Evolutionary conservation across 1,139 yeast species (phyloP).

Genomic region (Chernovozyma sophiae-reginae): DNA sequence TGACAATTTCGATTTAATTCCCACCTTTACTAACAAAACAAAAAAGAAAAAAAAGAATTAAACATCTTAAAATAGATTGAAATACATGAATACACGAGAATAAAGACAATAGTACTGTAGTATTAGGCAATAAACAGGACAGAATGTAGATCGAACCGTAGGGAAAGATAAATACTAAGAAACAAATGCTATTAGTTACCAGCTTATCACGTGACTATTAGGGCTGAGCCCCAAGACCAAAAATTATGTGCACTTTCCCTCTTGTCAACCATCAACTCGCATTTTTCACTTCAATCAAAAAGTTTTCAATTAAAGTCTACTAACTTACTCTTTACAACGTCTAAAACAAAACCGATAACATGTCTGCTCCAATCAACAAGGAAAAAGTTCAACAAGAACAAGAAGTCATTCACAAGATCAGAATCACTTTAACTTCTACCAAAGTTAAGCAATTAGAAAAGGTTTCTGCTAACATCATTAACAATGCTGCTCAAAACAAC

Average conservation of each 20-base stretch:
- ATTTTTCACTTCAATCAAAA: conserved; percentile 6
- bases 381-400: conserved; percentile 76
- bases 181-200: too few relatives aligned
- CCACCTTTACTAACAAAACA: too few relatives aligned
- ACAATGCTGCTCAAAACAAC: conserved; percentile 79
- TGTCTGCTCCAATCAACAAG: conserved; percentile 80
- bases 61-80: too few relatives aligned
- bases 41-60: too few relatives aligned
- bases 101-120: too few relatives aligned
- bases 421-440: conserved; percentile 99
- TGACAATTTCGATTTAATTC: too few relatives aligned
- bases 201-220: conserved; percentile 1
- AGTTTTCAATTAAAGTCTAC: conserved; percentile 6
- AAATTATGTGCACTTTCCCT: neutral
- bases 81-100: too few relatives aligned
- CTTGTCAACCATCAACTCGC: neutral
- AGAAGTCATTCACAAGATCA: conserved; percentile 91
- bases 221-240: conserved; percentile 8
- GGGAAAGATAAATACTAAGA: too few relatives aligned
- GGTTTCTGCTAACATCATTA: conserved; percentile 81
- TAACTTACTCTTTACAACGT: conserved; percentile 31
- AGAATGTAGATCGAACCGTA: too few relatives aligned
- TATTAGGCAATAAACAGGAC: too few relatives aligned
- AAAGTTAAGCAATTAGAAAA: conserved; percentile 98
- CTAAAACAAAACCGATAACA: conserved; percentile 43